Percentiles rank a stretch among this genome's conserved stretches.
phyloP scores from a whole-genome alignment of 371 early-diverging fungal genomes.

The Mucor lusitanicus region DNA sequence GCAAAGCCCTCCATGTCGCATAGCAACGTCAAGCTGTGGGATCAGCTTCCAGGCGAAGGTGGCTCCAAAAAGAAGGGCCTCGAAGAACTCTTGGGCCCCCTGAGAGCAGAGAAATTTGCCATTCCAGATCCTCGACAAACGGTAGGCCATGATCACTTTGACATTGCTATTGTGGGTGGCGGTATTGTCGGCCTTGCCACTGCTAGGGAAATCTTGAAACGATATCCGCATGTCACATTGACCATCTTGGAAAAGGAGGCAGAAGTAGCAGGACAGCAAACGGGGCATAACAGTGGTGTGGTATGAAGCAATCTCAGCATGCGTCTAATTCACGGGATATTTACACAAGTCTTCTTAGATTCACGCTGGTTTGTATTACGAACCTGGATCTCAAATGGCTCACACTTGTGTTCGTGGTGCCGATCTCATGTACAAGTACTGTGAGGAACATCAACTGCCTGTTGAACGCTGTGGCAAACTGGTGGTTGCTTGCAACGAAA shows the following conservation, averaged over 20 bases:
- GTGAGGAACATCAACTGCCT: conserved; percentile 39
- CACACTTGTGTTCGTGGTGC: conserved; percentile 41
- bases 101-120: conserved; percentile 30
- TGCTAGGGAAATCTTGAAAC: conserved; percentile 46
- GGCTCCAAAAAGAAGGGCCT: conserved; percentile 26
- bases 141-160: conserved; percentile 32
- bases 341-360: conserved; percentile 21
- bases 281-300: conserved; percentile 49
- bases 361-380: conserved; percentile 45
- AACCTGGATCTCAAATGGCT: conserved; percentile 49
- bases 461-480: conserved; percentile 45
- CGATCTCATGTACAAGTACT: conserved; percentile 45
- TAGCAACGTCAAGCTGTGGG: conserved; percentile 20
- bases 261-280: conserved; percentile 48
- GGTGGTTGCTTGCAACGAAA: conserved; percentile 38
- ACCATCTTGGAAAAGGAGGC: conserved; percentile 46
- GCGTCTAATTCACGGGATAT: background rate
- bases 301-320: background rate
- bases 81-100: conserved; percentile 25
- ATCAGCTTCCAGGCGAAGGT: conserved; percentile 38
- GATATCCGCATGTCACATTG: conserved; percentile 39
- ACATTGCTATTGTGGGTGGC: conserved; percentile 41
- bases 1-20: background rate
- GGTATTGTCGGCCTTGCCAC: conserved; percentile 50
- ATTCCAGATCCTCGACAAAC: conserved; percentile 13